Percentiles rank a stretch among this genome's conserved stretches.
phyloP scores from a whole-genome alignment of 306 rosid genomes.

The Cucumis cinereus region DNA sequence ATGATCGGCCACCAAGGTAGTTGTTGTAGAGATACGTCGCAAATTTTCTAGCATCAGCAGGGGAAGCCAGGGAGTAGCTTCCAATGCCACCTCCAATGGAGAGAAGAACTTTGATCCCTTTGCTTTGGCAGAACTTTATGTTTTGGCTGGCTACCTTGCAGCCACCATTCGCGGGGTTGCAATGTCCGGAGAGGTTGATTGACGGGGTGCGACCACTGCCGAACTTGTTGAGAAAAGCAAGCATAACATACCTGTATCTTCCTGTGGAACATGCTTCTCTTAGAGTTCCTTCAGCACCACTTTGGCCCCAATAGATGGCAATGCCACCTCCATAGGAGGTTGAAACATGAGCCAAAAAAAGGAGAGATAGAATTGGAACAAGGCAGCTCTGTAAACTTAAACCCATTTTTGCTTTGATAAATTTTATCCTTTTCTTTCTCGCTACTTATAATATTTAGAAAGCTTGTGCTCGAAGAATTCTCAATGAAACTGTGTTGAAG shows the following conservation, averaged over 20 bases:
- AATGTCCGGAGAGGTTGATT: conserved; percentile 59
- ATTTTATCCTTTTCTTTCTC: not conserved
- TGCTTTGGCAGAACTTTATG: conserved; percentile 41
- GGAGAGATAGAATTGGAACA: conserved; percentile 7
- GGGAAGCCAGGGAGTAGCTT: conserved; percentile 42
- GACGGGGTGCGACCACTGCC: conserved; percentile 35
- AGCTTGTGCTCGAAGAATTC: not conserved
- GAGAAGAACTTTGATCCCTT: conserved; percentile 46
- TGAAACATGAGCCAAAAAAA: conserved; percentile 9
- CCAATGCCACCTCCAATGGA: conserved; percentile 58
- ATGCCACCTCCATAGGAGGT: conserved; percentile 31
- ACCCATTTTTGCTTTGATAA: conserved; percentile 11
- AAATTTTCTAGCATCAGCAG: conserved; percentile 30
- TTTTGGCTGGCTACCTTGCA: conserved; percentile 28
- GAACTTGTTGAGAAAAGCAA: conserved; percentile 29
- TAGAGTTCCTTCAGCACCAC: conserved; percentile 49
- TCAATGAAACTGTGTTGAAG: not conserved
- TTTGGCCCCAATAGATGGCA: conserved; percentile 76
- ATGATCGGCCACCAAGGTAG: conserved; percentile 59
- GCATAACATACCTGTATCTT: conserved; percentile 31
- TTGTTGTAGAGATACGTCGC: conserved; percentile 40
- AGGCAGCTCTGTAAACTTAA: not conserved
- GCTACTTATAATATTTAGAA: not conserved
- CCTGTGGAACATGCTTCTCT: conserved; percentile 50
- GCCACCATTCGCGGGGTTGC: conserved; percentile 31